A percentile compares a stretch with the other conserved stretches of the same genome.
Evolutionary conservation across 1,139 yeast species (phyloP).

Genomic region (Candida sanyaensis): DNA sequence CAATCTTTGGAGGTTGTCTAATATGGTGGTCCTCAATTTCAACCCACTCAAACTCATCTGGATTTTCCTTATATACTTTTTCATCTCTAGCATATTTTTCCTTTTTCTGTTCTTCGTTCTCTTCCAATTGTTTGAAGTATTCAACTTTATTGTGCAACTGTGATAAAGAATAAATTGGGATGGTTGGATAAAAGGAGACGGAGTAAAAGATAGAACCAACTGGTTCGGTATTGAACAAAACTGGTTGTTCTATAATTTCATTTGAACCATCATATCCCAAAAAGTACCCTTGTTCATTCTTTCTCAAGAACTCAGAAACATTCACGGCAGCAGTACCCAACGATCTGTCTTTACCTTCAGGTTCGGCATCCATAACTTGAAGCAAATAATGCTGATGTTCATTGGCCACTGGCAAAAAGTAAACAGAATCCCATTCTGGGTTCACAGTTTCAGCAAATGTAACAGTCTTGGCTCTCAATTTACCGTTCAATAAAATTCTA

Average conservation of each 20-base stretch:
- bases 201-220: conserved; percentile 58
- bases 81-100: conserved; percentile 41
- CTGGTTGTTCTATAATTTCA: conserved; percentile 46
- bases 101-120: conserved; percentile 37
- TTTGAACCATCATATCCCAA: conserved; percentile 55
- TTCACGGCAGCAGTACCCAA: conserved; percentile 61
- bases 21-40: conserved; percentile 52
- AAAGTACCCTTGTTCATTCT: conserved; percentile 45
- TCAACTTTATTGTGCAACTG: conserved; percentile 47
- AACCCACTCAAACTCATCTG: conserved; percentile 66
- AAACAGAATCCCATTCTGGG: conserved; percentile 61
- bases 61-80: conserved; percentile 55
- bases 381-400: conserved; percentile 60
- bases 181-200: conserved; percentile 61
- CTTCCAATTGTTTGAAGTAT: conserved; percentile 28
- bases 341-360: conserved; percentile 60
- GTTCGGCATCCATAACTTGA: conserved; percentile 67
- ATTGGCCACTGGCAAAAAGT: conserved; percentile 63
- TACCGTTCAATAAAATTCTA: conserved; percentile 57
- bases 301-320: conserved; percentile 51
- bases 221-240: conserved; percentile 43
- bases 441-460: conserved; percentile 56
- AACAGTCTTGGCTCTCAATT: conserved; percentile 54
- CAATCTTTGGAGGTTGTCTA: conserved; percentile 45
- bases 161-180: conserved; percentile 59